Percentiles rank a stretch among this genome's conserved stretches.
Conservation (phyloP, 768 basidiomycete genomes). For the Suillus alpinus region DNA sequence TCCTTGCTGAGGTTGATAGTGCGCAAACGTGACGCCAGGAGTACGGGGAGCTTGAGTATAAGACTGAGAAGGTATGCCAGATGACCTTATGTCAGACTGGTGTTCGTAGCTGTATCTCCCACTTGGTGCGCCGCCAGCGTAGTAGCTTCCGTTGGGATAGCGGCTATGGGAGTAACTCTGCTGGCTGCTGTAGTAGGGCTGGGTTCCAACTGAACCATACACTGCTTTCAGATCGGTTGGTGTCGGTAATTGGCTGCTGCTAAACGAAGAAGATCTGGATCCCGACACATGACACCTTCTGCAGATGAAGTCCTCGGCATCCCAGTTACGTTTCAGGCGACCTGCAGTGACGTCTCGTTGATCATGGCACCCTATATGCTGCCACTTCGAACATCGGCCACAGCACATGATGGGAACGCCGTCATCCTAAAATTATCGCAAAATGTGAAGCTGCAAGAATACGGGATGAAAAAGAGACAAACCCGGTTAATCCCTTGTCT, state of each 20-base stretch:
- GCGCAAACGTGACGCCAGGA: slow-evolving; percentile 32
- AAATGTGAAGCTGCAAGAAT: slow-evolving; percentile 9
- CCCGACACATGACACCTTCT: slow-evolving; percentile 43
- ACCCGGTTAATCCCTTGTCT: slow-evolving; percentile 73
- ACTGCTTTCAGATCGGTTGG: slow-evolving; percentile 4
- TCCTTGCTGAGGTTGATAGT: slow-evolving; percentile 36
- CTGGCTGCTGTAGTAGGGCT: slow-evolving; percentile 12
- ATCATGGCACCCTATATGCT: slow-evolving; percentile 87
- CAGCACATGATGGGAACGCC: slow-evolving; percentile 79
- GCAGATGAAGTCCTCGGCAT: slow-evolving; percentile 80
- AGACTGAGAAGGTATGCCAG: slow-evolving; percentile 13
- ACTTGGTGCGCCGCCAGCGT: slow-evolving; percentile 14
- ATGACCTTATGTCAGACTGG: slow-evolving; percentile 15
- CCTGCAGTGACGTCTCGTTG: slow-evolving; percentile 61
- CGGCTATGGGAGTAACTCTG: slow-evolving; percentile 16
- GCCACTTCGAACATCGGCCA: slow-evolving; percentile 81
- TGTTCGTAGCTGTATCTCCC: slow-evolving; percentile 24
- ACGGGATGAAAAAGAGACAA: slow-evolving; percentile 22
- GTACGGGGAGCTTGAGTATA: slow-evolving; percentile 19
- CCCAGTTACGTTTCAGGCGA: slow-evolving; percentile 75
- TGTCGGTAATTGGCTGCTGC: neutral
- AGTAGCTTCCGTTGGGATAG: slow-evolving; percentile 14
- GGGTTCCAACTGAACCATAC: slow-evolving; percentile 12
- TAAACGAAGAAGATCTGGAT: slow-evolving; percentile 11
- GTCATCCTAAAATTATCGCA: slow-evolving; percentile 57